Evolutionary conservation across 768 basidiomycete genomes (phyloP), one percentile per base, ranked within the genome.

Genomic region (Auricularia cornea): DNA sequence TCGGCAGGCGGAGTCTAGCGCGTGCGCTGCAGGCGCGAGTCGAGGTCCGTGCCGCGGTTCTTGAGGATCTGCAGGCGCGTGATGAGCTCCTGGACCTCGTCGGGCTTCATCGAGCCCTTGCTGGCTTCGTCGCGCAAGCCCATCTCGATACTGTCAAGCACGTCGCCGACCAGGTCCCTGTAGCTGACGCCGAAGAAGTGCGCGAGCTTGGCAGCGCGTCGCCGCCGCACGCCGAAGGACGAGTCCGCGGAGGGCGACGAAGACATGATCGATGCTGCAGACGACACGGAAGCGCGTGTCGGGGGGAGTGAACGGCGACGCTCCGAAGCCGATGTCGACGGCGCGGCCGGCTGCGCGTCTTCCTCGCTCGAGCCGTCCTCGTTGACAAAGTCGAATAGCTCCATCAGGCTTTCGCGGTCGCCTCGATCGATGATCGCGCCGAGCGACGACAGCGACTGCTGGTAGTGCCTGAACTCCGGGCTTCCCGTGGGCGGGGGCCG

Each of bases 131-230:
- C 84, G 69, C 88, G 83, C 59, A 94, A 76, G 70, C 71, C 90
- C 79, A 65, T 82, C 73, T 92, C 91, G 68, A 94, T 87, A 60
- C 88, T 91, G 67, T 91, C 89, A 66, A 94, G 73, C 33, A 94
- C 83, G 70, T 92, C 88, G 41, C 78, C 80, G 62, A 93, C 85
- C 62, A 93, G 75, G 62, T 89, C 88, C 30, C 84, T 81, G 72
- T 94, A 92, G 72, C 91, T 83, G 48, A 92, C 92, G 28, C 91
- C 91, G 74, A 94, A 94, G 80, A 93, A 93, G 74, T 87, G 81
- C 30, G 88, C 87, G 64, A 94, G 80, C 78, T 94, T 94, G 65
- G 91, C 90, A 3, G 90, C 91, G 63, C 86, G 79, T 48, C 84
- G 78, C 61, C 92, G 79, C 57, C 90, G 85, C 62, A 80, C 72